A percentile compares a stretch with the other conserved stretches of the same genome.
Conservation (phyloP, 2,329 filamentous ascomycete genomes). For the Trichocomaceae sp. region DNA sequence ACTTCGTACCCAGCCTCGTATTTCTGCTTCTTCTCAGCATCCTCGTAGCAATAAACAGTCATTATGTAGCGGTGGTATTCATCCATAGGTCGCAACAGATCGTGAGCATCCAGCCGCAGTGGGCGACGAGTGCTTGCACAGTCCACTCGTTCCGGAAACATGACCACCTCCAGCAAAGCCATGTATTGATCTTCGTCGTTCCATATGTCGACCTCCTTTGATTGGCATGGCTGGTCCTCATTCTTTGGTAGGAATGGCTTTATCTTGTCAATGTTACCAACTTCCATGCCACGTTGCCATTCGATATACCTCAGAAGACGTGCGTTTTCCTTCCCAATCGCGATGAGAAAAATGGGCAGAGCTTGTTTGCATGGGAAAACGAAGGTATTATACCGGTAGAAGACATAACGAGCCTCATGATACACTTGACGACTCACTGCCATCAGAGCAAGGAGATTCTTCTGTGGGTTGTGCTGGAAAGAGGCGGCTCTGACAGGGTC, state of each 20-base stretch:
- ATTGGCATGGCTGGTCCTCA: neutral
- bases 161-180: neutral
- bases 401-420: conserved; percentile 6
- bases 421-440: conserved; percentile 6
- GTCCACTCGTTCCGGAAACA: neutral
- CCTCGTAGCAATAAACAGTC: neutral
- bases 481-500: neutral
- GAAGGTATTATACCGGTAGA: conserved; percentile 7
- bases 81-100: neutral
- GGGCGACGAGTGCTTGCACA: neutral
- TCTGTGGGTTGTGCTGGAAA: conserved; percentile 1
- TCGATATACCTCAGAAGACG: neutral
- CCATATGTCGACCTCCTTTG: neutral
- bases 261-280: neutral
- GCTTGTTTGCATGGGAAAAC: neutral
- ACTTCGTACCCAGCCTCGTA: neutral
- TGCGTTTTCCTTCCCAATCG: conserved; percentile 2
- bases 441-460: conserved; percentile 3
- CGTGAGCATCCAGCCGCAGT: neutral
- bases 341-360: conserved; percentile 3
- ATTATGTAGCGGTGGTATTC: neutral
- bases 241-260: neutral
- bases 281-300: neutral
- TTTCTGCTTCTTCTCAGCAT: neutral
- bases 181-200: neutral